phyloP scores from a whole-genome alignment of 2,329 filamentous ascomycete species.

The Cladosporium sphaerospermum region DNA sequence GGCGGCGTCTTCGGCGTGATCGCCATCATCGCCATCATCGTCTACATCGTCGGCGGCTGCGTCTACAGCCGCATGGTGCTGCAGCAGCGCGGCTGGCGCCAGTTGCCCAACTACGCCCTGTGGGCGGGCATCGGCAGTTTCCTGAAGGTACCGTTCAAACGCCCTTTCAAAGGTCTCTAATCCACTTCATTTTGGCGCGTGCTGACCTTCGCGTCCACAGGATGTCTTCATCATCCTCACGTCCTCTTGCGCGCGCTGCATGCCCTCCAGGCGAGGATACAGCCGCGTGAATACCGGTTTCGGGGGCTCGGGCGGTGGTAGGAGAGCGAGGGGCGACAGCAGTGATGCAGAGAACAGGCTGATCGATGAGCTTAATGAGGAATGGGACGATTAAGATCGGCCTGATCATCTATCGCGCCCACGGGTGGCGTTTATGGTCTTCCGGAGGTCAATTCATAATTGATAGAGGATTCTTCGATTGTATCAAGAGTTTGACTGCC shows the following conservation, averaged over 20 bases:
- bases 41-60: constrained; percentile 86
- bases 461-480: no score
- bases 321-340: constrained; percentile 36
- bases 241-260: constrained; percentile 61
- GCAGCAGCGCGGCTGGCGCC: constrained; percentile 90
- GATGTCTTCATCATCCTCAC: constrained; percentile 60
- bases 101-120: constrained; percentile 87
- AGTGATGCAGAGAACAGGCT: constrained; percentile 84
- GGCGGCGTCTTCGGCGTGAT: constrained; percentile 86
- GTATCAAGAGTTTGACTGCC: no score
- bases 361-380: constrained; percentile 93
- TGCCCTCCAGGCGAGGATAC: constrained; percentile 63
- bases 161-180: not conserved
- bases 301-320: constrained; percentile 14
- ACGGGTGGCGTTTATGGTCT: no score
- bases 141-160: constrained; percentile 55
- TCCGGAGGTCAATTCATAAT: no score
- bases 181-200: not conserved
- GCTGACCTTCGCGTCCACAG: constrained; percentile 23
- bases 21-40: constrained; percentile 65
- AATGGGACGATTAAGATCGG: constrained; percentile 70
- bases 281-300: constrained; percentile 45
- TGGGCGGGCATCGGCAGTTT: constrained; percentile 87
- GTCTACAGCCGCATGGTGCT: constrained; percentile 94
- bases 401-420: no score